These are phyloP conservation scores for Phytopythium kandeliae DNA, from an alignment of 352 stramenopile genomes.

Conservation along the genomic window DNA sequence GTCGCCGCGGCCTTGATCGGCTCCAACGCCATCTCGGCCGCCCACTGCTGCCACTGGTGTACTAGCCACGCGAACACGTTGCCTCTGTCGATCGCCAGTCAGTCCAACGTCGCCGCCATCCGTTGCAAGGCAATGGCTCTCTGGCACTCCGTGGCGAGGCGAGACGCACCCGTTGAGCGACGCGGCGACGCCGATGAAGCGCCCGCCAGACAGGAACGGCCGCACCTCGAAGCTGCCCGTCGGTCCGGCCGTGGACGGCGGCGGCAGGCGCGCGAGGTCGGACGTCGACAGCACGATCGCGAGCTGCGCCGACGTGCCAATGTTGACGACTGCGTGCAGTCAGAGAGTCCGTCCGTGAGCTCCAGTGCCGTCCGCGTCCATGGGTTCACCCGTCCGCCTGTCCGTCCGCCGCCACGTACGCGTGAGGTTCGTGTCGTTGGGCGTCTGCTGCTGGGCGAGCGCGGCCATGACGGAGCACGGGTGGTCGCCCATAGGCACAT, in stretches of 20 bases:
- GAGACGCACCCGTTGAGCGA: conserved; percentile 58
- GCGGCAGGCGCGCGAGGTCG: conserved; percentile 19
- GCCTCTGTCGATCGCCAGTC: conserved; percentile 34
- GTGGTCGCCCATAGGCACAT: conserved; percentile 73
- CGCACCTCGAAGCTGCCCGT: conserved; percentile 63
- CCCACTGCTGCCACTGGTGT: conserved; percentile 50
- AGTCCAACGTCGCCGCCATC: no score
- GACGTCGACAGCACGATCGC: conserved; percentile 48
- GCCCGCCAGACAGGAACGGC: conserved; percentile 50
- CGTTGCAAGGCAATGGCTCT: no score
- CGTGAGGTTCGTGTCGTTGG: conserved; percentile 30
- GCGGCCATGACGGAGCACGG: conserved; percentile 64
- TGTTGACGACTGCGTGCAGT: conserved; percentile 59
- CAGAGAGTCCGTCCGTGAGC: no score
- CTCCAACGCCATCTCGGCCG: conserved; percentile 31
- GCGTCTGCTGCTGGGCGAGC: conserved; percentile 22
- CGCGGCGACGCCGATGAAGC: conserved; percentile 63
- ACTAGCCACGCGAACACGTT: conserved; percentile 72
- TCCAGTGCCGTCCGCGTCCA: no score
- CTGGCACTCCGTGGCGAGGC: no score
- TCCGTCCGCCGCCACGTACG: conserved; percentile 18
- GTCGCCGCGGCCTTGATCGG: conserved; percentile 6
- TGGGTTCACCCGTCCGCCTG: no score
- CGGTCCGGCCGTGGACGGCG: conserved; percentile 1
- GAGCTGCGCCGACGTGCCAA: conserved; percentile 78